These are phyloP conservation scores for Vachellia collinsii DNA, from an alignment of 306 rosid species.

Conservation along the genomic window DNA sequence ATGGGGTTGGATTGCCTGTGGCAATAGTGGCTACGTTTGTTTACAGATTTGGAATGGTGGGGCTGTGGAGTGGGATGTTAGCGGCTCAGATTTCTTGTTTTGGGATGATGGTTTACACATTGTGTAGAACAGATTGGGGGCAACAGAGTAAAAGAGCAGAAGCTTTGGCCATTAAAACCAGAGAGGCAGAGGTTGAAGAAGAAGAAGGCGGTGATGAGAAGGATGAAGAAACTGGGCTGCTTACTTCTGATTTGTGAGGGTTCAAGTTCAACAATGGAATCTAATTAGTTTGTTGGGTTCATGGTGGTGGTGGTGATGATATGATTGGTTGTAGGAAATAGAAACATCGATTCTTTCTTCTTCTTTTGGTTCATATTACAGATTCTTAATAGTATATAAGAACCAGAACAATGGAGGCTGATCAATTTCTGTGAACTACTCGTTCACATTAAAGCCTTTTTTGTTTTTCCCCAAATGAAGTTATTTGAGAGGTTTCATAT, in stretches of 20 bases:
- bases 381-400: neutral
- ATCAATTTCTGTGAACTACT: neutral
- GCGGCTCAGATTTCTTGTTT: conserved; percentile 73
- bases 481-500: neutral
- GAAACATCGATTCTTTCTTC: neutral
- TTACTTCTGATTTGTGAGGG: conserved; percentile 46
- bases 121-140: conserved; percentile 75
- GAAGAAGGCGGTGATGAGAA: neutral
- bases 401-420: neutral
- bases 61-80: conserved; percentile 77
- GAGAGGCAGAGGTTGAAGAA: conserved; percentile 48
- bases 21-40: conserved; percentile 56
- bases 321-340: conserved; percentile 11
- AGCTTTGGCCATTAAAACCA: conserved; percentile 38
- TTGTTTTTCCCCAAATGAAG: neutral
- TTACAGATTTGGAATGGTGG: conserved; percentile 53
- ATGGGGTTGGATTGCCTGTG: conserved; percentile 70
- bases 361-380: neutral
- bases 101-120: conserved; percentile 62
- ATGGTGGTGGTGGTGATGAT: neutral
- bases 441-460: neutral
- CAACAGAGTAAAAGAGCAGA: conserved; percentile 65
- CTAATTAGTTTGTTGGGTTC: neutral
- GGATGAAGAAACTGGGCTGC: conserved; percentile 60
- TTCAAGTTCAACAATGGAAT: neutral